Evolutionary conservation across 2,329 filamentous ascomycete genomes (phyloP).

Genomic region (Nannizziopsis barbatae): DNA sequence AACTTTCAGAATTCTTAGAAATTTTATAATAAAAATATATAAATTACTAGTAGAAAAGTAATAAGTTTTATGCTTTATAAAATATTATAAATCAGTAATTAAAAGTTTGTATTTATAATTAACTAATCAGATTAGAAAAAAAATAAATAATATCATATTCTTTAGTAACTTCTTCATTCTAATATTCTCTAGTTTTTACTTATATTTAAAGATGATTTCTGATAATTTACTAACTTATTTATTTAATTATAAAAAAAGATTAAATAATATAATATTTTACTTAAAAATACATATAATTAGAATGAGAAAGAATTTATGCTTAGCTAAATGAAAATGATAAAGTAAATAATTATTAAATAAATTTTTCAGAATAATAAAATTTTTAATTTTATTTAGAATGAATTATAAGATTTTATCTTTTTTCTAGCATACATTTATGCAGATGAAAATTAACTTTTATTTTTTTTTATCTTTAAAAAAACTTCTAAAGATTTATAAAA

Average conservation of each 20-base stretch:
- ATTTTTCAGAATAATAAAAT: neutral
- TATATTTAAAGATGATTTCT: neutral
- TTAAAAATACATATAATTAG: constrained; percentile 9
- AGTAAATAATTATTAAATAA: constrained; percentile 6
- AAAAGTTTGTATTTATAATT: constrained; percentile 6
- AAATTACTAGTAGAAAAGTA: neutral
- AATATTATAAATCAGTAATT: neutral
- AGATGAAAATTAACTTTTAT: no score
- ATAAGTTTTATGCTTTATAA: constrained; percentile 1
- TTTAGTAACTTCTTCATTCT: constrained; percentile 6
- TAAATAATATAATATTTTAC: constrained; percentile 1
- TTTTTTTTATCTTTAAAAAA: no score
- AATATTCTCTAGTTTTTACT: neutral
- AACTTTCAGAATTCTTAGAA: neutral
- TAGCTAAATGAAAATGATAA: neutral
- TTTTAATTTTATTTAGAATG: neutral
- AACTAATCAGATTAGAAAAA: constrained; percentile 7
- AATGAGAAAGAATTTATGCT: no score
- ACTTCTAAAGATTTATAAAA: no score
- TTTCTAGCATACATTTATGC: no score
- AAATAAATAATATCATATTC: constrained; percentile 6
- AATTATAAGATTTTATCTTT: constrained; percentile 1
- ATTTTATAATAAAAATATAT: constrained; percentile 2
- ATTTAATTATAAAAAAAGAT: constrained; percentile 6
- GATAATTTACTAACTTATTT: neutral